phyloP scores from a whole-genome alignment of 257 asterid genomes.

The Fraxinus cuspidata region DNA sequence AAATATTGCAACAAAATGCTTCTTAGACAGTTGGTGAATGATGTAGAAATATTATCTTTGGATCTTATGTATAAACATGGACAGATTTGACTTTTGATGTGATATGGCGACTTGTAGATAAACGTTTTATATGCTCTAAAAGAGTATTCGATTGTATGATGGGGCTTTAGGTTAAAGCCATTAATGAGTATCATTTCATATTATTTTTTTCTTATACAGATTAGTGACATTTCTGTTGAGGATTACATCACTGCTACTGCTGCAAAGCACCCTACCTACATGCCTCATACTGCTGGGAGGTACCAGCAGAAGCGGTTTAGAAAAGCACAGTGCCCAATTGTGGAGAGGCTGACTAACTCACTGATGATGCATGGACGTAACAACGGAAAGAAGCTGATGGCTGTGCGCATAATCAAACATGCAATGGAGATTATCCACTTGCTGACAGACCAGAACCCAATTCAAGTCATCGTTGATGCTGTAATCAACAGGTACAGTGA shows the following conservation, averaged over 20 bases:
- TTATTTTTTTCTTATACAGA: conserved; percentile 28
- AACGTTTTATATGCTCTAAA: not conserved
- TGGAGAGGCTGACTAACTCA: conserved; percentile 76
- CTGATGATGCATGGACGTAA: conserved; percentile 95
- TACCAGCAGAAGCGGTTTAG: conserved; percentile 79
- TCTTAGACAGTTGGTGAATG: not conserved
- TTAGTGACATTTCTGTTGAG: conserved; percentile 71
- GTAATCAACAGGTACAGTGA: conserved; percentile 67
- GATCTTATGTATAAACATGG: not conserved
- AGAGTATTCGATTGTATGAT: not conserved
- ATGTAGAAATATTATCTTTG: not conserved
- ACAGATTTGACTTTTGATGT: not conserved
- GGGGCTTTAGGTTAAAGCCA: not conserved
- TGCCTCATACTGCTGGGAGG: conserved; percentile 89
- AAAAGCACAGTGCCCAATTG: conserved; percentile 88
- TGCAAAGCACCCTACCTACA: conserved; percentile 62
- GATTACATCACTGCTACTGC: conserved; percentile 45
- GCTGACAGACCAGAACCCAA: conserved; percentile 78
- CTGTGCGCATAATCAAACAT: conserved; percentile 80
- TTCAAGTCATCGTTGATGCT: conserved; percentile 42
- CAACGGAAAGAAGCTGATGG: conserved; percentile 89
- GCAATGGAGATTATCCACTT: conserved; percentile 88
- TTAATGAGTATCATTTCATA: not conserved
- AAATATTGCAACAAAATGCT: not conserved
- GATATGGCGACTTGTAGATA: not conserved